phyloP scores from a whole-genome alignment of 2,329 filamentous ascomycete species.

The Verticillium tricorpus region DNA sequence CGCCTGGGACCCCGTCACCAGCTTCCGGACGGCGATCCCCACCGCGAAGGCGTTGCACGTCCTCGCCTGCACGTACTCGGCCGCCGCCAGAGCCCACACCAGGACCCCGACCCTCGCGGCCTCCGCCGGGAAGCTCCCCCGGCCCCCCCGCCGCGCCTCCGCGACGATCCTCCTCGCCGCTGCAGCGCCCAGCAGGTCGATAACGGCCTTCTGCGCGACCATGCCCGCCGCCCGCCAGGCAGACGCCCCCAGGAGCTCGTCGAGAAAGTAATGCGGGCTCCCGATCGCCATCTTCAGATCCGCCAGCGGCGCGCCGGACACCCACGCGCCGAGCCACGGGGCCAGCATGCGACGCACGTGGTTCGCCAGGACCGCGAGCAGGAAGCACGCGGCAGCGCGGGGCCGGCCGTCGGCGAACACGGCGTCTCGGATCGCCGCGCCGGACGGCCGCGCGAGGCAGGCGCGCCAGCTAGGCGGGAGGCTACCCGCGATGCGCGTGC shows the following conservation, averaged over 20 bases:
- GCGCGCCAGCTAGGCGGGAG: not conserved
- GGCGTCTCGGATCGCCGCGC: not conserved
- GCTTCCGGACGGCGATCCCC: constrained; percentile 17
- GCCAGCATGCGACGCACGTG: constrained; percentile 30
- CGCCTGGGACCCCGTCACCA: constrained; percentile 8
- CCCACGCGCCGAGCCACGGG: constrained; percentile 23
- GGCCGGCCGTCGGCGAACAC: constrained; percentile 16
- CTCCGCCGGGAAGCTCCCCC: constrained; percentile 2
- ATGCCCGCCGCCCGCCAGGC: constrained; percentile 12
- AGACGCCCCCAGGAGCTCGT: constrained; percentile 16
- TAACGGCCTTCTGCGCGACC: constrained; percentile 13
- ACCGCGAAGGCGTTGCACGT: constrained; percentile 20
- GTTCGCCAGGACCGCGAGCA: constrained; percentile 31
- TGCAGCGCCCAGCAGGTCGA: constrained; percentile 10
- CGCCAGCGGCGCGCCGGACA: constrained; percentile 25
- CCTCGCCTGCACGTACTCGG: constrained; percentile 25
- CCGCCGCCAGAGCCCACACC: constrained; percentile 18
- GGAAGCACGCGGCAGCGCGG: constrained; percentile 19
- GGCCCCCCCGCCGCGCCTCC: not conserved
- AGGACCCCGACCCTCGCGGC: constrained; percentile 1
- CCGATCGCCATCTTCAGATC: constrained; percentile 29
- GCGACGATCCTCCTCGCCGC: not conserved
- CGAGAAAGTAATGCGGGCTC: constrained; percentile 30
- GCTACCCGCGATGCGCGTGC: too few relatives aligned
- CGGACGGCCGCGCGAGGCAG: not conserved